Evolutionary conservation across 345 rosid species (phyloP).

Genomic region (Melaleuca alternifolia): DNA sequence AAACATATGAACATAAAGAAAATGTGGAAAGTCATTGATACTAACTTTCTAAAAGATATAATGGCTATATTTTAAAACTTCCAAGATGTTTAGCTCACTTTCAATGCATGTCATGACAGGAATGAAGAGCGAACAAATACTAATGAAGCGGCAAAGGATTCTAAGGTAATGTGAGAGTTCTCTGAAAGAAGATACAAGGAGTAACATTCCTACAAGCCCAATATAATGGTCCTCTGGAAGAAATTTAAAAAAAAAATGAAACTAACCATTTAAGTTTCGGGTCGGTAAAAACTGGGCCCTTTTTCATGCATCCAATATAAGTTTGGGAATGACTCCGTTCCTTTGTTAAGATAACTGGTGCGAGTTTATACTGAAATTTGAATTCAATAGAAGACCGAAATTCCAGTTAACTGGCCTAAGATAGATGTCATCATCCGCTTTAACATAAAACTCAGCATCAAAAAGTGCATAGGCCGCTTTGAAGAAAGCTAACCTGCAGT

Average conservation of each 20-base stretch:
- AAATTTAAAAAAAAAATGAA: background rate
- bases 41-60: background rate
- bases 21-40: background rate
- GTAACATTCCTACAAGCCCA: background rate
- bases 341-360: too few relatives aligned
- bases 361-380: too few relatives aligned
- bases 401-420: constrained; percentile 65
- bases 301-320: too few relatives aligned
- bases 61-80: background rate
- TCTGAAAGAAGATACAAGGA: background rate
- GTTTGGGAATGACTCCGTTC: too few relatives aligned
- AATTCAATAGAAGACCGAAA: background rate
- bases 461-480: constrained; percentile 77
- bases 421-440: constrained; percentile 93
- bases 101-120: background rate
- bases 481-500: constrained; percentile 70
- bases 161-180: background rate
- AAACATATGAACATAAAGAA: background rate
- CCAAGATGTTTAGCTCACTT: background rate
- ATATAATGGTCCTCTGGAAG: background rate
- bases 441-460: constrained; percentile 82
- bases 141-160: background rate
- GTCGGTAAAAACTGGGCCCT: too few relatives aligned
- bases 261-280: constrained; percentile 82
- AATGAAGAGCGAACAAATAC: background rate